phyloP scores from a whole-genome alignment of 2,329 filamentous ascomycete species.

The Colletotrichum incanum region DNA sequence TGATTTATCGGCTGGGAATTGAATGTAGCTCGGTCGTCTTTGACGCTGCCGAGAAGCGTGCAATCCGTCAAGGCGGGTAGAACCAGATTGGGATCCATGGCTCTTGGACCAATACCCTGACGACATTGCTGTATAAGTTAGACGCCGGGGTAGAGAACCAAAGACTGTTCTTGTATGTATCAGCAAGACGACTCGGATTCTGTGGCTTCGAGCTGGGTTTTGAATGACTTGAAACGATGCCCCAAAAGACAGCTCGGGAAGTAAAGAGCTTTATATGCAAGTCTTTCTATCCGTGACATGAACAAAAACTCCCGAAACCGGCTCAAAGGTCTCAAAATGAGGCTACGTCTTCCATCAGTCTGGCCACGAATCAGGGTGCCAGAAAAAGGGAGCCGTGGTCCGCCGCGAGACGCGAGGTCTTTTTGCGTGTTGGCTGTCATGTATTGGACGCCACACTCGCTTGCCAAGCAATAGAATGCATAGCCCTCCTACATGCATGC shows the following conservation, averaged over 20 bases:
- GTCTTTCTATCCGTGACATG: not conserved
- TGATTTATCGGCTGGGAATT: not conserved
- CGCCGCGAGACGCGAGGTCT: not conserved
- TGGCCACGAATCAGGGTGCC: not conserved
- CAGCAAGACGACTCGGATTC: not conserved
- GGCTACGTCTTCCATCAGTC: not conserved
- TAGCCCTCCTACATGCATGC: not conserved
- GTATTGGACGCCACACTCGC: not conserved
- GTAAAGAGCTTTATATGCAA: not conserved
- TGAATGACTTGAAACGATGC: not conserved
- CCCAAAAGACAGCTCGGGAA: too few species aligned
- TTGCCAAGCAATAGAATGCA: not conserved
- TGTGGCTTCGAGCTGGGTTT: not conserved
- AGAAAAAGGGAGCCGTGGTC: not conserved
- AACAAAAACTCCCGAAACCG: not conserved
- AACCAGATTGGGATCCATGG: not conserved
- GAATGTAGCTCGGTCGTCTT: not conserved
- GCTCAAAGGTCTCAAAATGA: not conserved
- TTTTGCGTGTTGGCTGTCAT: not conserved
- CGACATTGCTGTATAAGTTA: too few species aligned
- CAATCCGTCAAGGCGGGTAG: not conserved
- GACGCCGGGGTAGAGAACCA: not conserved
- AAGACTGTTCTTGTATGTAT: not conserved
- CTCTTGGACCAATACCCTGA: not conserved
- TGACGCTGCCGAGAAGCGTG: not conserved